Evolutionary conservation across 2,329 filamentous ascomycete species (phyloP).

Genomic region (Colletotrichum acutatum): DNA sequence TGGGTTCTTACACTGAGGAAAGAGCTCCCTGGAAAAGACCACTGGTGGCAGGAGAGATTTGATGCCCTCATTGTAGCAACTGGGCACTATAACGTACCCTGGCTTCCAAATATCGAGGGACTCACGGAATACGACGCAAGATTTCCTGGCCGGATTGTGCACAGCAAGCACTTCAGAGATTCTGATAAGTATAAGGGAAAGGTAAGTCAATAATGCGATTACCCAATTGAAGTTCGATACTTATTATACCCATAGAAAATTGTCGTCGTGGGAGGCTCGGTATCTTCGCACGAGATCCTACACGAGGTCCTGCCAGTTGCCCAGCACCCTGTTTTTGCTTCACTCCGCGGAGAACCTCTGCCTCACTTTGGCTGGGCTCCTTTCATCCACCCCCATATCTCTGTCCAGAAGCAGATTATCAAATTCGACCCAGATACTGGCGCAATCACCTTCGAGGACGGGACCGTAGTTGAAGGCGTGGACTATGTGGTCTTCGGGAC

Average conservation of each 20-base stretch:
- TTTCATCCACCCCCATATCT: constrained; percentile 64
- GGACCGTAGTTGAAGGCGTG: constrained; percentile 57
- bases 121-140: constrained; percentile 49
- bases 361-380: constrained; percentile 66
- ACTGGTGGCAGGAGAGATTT: constrained; percentile 52
- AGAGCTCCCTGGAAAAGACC: constrained; percentile 47
- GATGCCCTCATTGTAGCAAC: constrained; percentile 54
- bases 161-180: constrained; percentile 52
- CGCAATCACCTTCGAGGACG: constrained; percentile 63
- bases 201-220: neutral
- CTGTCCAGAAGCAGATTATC: constrained; percentile 55
- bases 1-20: constrained; percentile 63
- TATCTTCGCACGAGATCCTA: constrained; percentile 67
- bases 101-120: constrained; percentile 53
- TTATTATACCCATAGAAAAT: constrained; percentile 51
- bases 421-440: constrained; percentile 48
- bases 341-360: constrained; percentile 57
- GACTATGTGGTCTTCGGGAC: constrained; percentile 70
- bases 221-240: neutral
- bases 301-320: constrained; percentile 61
- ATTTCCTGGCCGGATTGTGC: constrained; percentile 51
- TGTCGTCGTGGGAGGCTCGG: constrained; percentile 66
- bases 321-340: constrained; percentile 58
- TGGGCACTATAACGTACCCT: constrained; percentile 53
- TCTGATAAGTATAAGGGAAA: constrained; percentile 40